Conservation (phyloP, 768 basidiomycete genomes). For the Pulveroboletus sp. region DNA sequence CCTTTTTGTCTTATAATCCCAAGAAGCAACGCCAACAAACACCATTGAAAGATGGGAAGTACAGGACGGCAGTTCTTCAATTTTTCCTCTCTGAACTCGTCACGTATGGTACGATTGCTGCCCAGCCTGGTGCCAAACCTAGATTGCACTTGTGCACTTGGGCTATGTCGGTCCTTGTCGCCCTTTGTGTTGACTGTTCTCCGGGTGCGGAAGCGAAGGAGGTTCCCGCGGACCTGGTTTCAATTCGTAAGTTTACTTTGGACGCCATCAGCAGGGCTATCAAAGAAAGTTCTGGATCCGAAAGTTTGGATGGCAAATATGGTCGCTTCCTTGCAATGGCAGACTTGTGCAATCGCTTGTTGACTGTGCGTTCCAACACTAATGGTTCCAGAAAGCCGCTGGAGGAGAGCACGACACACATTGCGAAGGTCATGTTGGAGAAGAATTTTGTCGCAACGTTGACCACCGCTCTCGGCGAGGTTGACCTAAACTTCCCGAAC, state of each 20-base stretch:
- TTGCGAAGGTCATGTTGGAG: constrained; percentile 98
- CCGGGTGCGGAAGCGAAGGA: constrained; percentile 70
- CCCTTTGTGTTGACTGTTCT: constrained; percentile 87
- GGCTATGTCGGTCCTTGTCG: constrained; percentile 88
- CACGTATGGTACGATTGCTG: constrained; percentile 68
- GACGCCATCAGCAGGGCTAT: constrained; percentile 85
- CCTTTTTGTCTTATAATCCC: constrained; percentile 76
- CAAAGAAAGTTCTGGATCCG: constrained; percentile 67
- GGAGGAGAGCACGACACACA: constrained; percentile 79
- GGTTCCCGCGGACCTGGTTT: constrained; percentile 70
- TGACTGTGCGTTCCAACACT: constrained; percentile 74
- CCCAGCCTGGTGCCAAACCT: constrained; percentile 55
- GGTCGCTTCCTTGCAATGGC: constrained; percentile 84
- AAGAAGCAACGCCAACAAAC: constrained; percentile 56
- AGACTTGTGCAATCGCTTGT: constrained; percentile 83
- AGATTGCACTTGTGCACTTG: constrained; percentile 71
- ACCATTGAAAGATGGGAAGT: constrained; percentile 67
- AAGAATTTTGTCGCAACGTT: constrained; percentile 91
- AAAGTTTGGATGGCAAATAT: constrained; percentile 73
- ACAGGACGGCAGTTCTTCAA: constrained; percentile 64
- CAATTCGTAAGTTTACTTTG: constrained; percentile 89
- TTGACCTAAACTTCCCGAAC: constrained; percentile 95
- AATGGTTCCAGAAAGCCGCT: constrained; percentile 47
- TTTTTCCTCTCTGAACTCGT: constrained; percentile 84
- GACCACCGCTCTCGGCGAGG: constrained; percentile 84